Conservation (phyloP, 2,329 filamentous ascomycete species). For the Coniochaeta ligniaria region DNA sequence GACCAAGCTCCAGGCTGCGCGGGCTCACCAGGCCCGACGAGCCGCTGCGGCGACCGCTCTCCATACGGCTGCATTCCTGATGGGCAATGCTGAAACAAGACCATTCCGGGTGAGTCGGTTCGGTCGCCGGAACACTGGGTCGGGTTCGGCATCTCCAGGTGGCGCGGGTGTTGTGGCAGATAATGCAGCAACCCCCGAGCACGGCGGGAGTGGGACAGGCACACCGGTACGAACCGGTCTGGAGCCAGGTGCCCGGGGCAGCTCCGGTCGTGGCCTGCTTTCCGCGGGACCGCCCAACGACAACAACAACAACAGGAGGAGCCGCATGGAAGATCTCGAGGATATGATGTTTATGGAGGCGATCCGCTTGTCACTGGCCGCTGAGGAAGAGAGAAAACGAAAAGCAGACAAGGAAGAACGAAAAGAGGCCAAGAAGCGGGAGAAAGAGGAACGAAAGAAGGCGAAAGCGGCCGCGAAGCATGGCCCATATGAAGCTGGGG, state of each 20-base stretch:
- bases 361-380: conserved; percentile 80
- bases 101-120: conserved; percentile 50
- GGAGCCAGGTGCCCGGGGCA: conserved; percentile 24
- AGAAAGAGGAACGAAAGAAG: conserved; percentile 77
- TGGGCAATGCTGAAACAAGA: conserved; percentile 52
- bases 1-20: conserved; percentile 76
- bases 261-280: conserved; percentile 18
- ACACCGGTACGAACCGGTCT: conserved; percentile 17
- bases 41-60: conserved; percentile 90
- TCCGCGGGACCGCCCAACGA: conserved; percentile 12
- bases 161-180: conserved; percentile 13
- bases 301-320: conserved; percentile 25
- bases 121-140: conserved; percentile 44
- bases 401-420: conserved; percentile 74
- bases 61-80: conserved; percentile 89
- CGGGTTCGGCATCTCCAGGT: conserved; percentile 19
- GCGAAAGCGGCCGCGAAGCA: conserved; percentile 53
- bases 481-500: conserved; percentile 29
- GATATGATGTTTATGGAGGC: conserved; percentile 99
- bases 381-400: conserved; percentile 85
- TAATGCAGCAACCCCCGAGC: not conserved
- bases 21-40: conserved; percentile 75
- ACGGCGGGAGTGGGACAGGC: conserved; percentile 14
- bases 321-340: conserved; percentile 78
- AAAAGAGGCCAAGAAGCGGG: conserved; percentile 78